Base-by-base conservation (phyloP, 2,329 filamentous ascomycete species). In the Trichoderma semiorbis region DNA sequence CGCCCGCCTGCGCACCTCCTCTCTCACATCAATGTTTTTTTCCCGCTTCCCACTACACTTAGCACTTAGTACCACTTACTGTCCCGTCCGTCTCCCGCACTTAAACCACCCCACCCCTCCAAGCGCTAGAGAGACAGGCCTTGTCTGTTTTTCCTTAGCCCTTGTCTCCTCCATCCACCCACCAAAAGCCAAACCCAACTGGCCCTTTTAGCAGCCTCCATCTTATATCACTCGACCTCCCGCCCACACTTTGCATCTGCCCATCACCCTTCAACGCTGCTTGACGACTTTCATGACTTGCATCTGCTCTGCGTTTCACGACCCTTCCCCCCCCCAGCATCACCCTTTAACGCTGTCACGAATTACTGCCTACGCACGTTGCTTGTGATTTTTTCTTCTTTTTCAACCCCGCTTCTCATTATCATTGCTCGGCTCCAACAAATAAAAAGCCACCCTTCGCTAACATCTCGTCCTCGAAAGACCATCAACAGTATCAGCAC, bases 231-330 rank as follows among this genome's bases (percentile, higher is more conserved):
- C 63, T 68, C 63, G 57, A 34, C 39, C 62, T 60, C 55, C 32
- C 71, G n/a, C 62, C 47, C 60, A 36, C 69, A 34, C 61, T 64
- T 16, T 68, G 65, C 26, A 53, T 65, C 60, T 30, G 43, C 60
- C 24, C 69, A 58, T 66, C 61, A 71, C 57, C 47, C 47, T 43
- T 18, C 70, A 72, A 57, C 63, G 57, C 61, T 47, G 50, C 66
- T 64, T 72, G 58, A 72, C 60, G 71, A 69, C 39, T 69, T 69
- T 72, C 55, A 69, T 72, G 65, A 69, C 71, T 60, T 69, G 60
- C 65, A 55, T 66, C 36, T 62, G 50, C 65, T 69, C 71, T 69
- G 71, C 71, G 30, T 60, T 69, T 69, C 30, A 64, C 53, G 53
- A 66, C 71, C 24, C 39, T 43, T 30, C 36, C 36, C 58, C 60